Conservation (phyloP, 257 asterid species). For the Plantago ovata region DNA sequence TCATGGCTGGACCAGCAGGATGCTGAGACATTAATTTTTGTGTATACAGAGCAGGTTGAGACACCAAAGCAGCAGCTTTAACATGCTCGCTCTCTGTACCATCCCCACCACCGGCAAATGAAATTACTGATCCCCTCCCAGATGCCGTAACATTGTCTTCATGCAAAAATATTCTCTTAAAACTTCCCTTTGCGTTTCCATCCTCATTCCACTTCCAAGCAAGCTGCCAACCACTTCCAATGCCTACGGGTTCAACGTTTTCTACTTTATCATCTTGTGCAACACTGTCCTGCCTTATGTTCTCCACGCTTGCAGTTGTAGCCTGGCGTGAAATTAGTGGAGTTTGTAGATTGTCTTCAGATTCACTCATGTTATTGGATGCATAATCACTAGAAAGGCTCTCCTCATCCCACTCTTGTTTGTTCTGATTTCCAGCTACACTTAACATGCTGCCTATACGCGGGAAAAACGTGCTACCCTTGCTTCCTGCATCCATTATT, state of each 20-base stretch:
- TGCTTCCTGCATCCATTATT: slow-evolving; percentile 36
- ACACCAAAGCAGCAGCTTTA: slow-evolving; percentile 58
- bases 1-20: slow-evolving; percentile 42
- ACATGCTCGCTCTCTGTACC: slow-evolving; percentile 40
- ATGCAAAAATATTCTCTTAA: slow-evolving; percentile 57
- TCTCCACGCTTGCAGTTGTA: slow-evolving; percentile 47
- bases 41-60: slow-evolving; percentile 47
- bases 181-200: slow-evolving; percentile 40
- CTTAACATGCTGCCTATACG: slow-evolving; percentile 56
- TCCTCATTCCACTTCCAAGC: slow-evolving; percentile 57
- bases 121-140: slow-evolving; percentile 35
- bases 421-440: slow-evolving; percentile 37
- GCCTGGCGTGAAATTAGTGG: slow-evolving; percentile 67
- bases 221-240: slow-evolving; percentile 84
- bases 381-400: slow-evolving; percentile 31
- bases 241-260: slow-evolving; percentile 34
- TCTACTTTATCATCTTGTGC: slow-evolving; percentile 28
- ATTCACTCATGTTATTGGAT: slow-evolving; percentile 37
- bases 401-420: slow-evolving; percentile 55
- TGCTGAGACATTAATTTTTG: slow-evolving; percentile 40
- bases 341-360: slow-evolving; percentile 51
- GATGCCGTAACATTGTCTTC: slow-evolving; percentile 39
- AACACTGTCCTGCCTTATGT: slow-evolving; percentile 31
- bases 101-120: slow-evolving; percentile 36
- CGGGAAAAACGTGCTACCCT: slow-evolving; percentile 53